phyloP scores from a whole-genome alignment of 441 rosid genomes.

The Pelargonium cotyledonis region DNA sequence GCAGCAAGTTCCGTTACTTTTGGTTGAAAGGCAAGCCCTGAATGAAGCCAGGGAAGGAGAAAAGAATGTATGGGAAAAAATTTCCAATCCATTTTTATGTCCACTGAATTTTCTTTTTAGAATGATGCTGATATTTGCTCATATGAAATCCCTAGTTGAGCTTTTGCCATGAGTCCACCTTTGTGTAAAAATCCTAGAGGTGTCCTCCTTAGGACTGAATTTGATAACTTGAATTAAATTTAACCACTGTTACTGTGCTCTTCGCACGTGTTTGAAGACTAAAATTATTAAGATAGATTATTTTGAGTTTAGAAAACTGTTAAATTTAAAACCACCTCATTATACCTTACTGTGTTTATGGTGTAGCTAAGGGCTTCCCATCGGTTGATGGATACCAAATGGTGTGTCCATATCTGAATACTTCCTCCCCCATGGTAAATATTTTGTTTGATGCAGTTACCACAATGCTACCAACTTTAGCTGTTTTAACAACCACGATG shows the following conservation, averaged over 20 bases:
- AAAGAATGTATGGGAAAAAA: slow-evolving; percentile 49
- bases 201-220: background rate
- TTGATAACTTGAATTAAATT: background rate
- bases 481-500: background rate
- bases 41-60: slow-evolving; percentile 96
- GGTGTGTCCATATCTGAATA: too few species aligned
- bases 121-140: background rate
- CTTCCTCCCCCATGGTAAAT: background rate
- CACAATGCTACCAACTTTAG: background rate
- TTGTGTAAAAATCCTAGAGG: background rate
- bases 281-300: background rate
- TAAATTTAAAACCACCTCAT: background rate
- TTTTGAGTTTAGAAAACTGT: background rate
- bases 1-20: slow-evolving; percentile 75
- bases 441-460: background rate
- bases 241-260: background rate
- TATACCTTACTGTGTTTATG: background rate
- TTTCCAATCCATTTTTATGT: background rate
- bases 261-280: background rate
- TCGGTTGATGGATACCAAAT: background rate
- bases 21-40: slow-evolving; percentile 89
- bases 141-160: background rate
- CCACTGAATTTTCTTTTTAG: background rate
- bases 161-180: background rate
- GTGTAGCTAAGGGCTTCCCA: background rate